Evolutionary conservation across 2,329 filamentous ascomycete genomes (phyloP), one percentile per base, ranked within the genome.

Genomic region (Talaromyces sp.): DNA sequence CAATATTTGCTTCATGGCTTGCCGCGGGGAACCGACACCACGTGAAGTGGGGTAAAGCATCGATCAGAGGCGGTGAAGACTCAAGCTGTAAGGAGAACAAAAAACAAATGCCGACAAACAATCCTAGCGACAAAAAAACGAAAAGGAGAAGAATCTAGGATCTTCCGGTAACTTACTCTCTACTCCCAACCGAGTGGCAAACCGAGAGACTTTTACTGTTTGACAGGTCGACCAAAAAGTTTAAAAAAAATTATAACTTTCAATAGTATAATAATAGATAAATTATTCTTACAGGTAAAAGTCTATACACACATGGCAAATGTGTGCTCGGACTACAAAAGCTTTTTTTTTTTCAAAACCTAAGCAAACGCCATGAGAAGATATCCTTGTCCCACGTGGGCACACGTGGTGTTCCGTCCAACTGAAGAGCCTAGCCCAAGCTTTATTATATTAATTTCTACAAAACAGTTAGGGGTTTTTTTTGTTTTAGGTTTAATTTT

Each of bases 371-470:
- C 32, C 32, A 51, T 50, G 21, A 57, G n/a, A 50, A 63, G 43
- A 46, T 21, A 19, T 58, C 67, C 67, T 67, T 61, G 68, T 67
- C 65, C 68, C 71, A 73, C 71, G 71, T 73, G 71, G 64, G 65
- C 64, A 64, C 71, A 73, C 70, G 71, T 73, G 70, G 71, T 66
- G 64, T 55, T 24, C 19, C 35, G 21, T 17, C 41, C 32, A 35
- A 10, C 3, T 46, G n/a, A 19, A 10, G 41, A 46, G 41, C 5
- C 19, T 46, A 24, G 43, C 19, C 19, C 43, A 46, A 46, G 43
- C 43, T n/a, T 24, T 24, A 43, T n/a, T 19, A 14, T n/a, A n/a
- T 41, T 9, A n/a, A 8, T 14, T 2, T 6, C 9, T 21, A 19
- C 41, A n/a, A 9, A 5, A 43, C 2, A 43, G 3, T 8, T n/a